Conservation (phyloP, 2,329 filamentous ascomycete species). For the Aspergillus hiratsukae region DNA sequence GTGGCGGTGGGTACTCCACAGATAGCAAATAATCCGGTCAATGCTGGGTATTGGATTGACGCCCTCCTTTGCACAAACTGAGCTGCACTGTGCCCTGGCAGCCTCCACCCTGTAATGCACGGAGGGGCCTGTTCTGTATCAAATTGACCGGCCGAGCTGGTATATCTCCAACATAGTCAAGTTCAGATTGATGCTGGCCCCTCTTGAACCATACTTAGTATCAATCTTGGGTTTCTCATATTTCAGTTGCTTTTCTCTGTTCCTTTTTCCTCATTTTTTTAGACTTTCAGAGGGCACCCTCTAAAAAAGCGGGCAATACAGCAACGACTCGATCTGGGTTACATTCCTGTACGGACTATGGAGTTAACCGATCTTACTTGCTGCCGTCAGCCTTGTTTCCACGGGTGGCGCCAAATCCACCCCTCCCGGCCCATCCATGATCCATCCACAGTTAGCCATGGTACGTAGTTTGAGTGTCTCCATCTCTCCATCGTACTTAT, state of each 20-base stretch:
- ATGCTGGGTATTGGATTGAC: background rate
- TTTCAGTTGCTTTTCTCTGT: background rate
- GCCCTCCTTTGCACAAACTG: slow-evolving; percentile 1
- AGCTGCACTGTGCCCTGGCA: slow-evolving; percentile 11
- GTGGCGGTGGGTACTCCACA: too few species aligned
- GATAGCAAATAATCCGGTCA: background rate
- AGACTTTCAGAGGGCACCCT: background rate
- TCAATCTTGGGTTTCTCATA: background rate
- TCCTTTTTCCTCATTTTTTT: background rate
- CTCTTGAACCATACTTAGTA: background rate
- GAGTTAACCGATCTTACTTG: slow-evolving; percentile 21
- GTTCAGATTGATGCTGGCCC: background rate
- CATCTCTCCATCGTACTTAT: background rate
- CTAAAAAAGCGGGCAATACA: background rate
- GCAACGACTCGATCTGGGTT: slow-evolving; percentile 20
- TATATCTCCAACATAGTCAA: slow-evolving; percentile 7
- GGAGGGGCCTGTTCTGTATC: slow-evolving; percentile 1
- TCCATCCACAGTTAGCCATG: background rate
- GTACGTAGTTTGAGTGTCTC: background rate
- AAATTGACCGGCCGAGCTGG: background rate
- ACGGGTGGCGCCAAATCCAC: slow-evolving; percentile 15
- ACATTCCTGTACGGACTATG: slow-evolving; percentile 18
- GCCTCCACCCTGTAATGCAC: slow-evolving; percentile 12
- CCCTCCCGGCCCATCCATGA: slow-evolving; percentile 16
- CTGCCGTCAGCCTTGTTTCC: slow-evolving; percentile 24